These are phyloP conservation scores for Xanthoceras sorbifolium DNA, from an alignment of 345 rosid species.

Conservation along the genomic window DNA sequence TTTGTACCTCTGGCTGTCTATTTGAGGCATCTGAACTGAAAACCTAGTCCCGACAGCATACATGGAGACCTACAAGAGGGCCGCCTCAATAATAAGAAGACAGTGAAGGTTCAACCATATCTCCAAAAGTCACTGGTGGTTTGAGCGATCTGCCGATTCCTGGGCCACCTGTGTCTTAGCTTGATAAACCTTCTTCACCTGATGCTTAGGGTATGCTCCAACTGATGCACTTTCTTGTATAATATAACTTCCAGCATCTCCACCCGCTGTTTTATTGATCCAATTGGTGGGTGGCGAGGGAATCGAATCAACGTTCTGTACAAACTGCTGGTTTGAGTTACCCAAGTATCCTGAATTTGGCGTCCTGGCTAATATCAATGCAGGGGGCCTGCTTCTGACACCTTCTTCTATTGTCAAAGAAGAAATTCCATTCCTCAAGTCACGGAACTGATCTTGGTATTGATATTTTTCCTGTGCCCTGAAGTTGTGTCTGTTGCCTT, in stretches of 20 bases:
- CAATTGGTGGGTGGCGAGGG: constrained; percentile 74
- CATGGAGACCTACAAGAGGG: neutral
- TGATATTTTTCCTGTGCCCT: constrained; percentile 48
- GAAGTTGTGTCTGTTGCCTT: constrained; percentile 42
- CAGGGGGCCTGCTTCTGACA: constrained; percentile 35
- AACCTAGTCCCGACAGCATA: neutral
- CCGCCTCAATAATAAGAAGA: neutral
- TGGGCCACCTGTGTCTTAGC: constrained; percentile 40
- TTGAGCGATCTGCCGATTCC: constrained; percentile 30
- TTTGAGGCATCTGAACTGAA: neutral
- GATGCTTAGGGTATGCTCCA: constrained; percentile 51
- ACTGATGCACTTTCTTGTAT: constrained; percentile 40
- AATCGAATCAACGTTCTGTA: constrained; percentile 40
- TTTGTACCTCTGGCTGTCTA: neutral
- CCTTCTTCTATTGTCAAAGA: constrained; percentile 56
- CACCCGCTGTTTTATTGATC: constrained; percentile 42
- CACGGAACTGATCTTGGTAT: constrained; percentile 48
- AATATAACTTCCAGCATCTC: constrained; percentile 34
- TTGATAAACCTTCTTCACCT: constrained; percentile 59
- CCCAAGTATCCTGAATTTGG: constrained; percentile 34
- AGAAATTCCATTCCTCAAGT: constrained; percentile 51
- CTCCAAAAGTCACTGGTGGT: constrained; percentile 16
- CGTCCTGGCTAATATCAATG: constrained; percentile 24
- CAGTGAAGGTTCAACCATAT: neutral
- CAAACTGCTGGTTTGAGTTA: constrained; percentile 33